Base-by-base conservation (phyloP, 2,329 filamentous ascomycete genomes). In the Alternaria tenuissima region DNA sequence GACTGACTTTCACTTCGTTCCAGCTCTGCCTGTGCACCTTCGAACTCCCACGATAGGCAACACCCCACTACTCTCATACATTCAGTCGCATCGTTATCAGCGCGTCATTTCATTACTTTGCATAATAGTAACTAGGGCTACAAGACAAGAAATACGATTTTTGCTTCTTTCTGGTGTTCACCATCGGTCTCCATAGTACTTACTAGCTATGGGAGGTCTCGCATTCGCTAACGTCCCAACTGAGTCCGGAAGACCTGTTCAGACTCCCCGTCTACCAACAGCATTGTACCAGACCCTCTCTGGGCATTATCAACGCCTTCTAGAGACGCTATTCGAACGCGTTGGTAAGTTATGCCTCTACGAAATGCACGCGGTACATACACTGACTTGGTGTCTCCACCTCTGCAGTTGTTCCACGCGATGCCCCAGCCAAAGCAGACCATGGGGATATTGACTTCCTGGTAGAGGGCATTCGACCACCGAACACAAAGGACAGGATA, bases 361-460 rank as follows among this genome's bases (percentile, higher is more conserved):
- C 32, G 32, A 16, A 36, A 36, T 36, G 32, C 14, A 36, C 14
- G 14, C 14, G 5, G 14, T 12, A 36, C 12, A 36, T 16, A 36
- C 3, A 16, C 32, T 36, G 6, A 36, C 12, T 36, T 34, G 5
- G 12, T 34, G 12, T 14, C 32, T 34, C 5, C 32, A 3, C 14
- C 32, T 14, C 11, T 16, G 6, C 32, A 36, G 84, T 82, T 1
- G 82, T 85, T 0, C 88, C 91, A 0, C 85, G 89, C 28, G 90
- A 93, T 66, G 89, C 86, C 0, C 91, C 91, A 0, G 88, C 75
- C 1, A 95, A 95, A 76, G 42, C 65, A 0, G 86, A 88, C 66
- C 85, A 87, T 69, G 92, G 92, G 20, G 92, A 95, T 65, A 80
- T 96, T 38, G 92, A 95, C 76, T 82, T 94, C 59, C 76, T 93